A percentile compares a stretch with the other conserved stretches of the same genome.
Evolutionary conservation across 163 green algal genomes (phyloP).

Genomic region (Coccomyxa subellipsoidea): DNA sequence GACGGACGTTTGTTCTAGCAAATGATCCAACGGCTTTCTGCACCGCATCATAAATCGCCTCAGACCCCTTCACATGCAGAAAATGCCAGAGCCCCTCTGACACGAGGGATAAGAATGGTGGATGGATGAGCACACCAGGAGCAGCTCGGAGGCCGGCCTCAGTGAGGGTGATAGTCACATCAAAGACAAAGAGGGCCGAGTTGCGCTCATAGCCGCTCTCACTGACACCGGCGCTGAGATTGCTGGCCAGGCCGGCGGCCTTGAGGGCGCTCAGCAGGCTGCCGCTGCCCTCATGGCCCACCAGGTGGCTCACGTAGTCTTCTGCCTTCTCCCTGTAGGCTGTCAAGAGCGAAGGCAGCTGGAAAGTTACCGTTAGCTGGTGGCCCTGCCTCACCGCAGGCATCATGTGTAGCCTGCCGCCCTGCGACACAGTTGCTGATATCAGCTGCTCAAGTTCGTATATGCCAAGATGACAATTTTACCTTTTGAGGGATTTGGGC

Average conservation of each 20-base stretch:
- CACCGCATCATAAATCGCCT: too few relatives aligned
- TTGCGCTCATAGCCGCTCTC: constrained; percentile 74
- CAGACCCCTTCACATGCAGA: too few relatives aligned
- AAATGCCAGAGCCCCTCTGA: too few relatives aligned
- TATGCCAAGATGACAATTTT: too few relatives aligned
- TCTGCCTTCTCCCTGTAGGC: constrained; percentile 55
- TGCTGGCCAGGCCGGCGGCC: constrained; percentile 75
- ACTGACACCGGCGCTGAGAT: constrained; percentile 78
- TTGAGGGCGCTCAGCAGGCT: constrained; percentile 85
- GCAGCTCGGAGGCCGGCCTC: constrained; percentile 68
- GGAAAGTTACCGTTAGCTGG: constrained; percentile 70
- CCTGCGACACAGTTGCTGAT: constrained; percentile 25
- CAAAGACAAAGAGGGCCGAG: constrained; percentile 71
- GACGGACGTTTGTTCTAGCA: not conserved
- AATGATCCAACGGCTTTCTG: too few relatives aligned
- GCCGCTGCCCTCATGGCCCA: constrained; percentile 88
- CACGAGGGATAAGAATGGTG: too few relatives aligned
- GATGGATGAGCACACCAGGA: constrained; percentile 50
- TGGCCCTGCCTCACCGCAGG: constrained; percentile 80
- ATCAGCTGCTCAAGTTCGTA: not conserved
- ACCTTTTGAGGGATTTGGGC: not conserved
- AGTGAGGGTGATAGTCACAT: constrained; percentile 77
- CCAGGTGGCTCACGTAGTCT: constrained; percentile 86
- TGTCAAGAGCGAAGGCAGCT: constrained; percentile 59
- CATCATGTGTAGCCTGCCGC: constrained; percentile 55